These are phyloP conservation scores for Fusarium domesticum DNA, from an alignment of 2,329 filamentous ascomycete species.

Conservation along the genomic window DNA sequence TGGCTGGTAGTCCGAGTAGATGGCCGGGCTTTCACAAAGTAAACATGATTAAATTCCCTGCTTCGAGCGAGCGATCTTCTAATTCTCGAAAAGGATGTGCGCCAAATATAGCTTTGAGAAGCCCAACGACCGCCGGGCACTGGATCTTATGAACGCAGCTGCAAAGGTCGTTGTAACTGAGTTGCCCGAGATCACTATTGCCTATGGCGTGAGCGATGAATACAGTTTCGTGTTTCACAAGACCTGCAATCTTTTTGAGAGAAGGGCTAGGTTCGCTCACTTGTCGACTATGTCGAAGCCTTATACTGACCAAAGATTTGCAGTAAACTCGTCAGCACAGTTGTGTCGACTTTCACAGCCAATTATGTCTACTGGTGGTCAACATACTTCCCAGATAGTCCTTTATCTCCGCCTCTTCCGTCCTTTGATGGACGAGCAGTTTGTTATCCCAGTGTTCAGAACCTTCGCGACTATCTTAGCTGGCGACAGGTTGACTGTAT, in stretches of 20 bases:
- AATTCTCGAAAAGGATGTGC: conserved; percentile 60
- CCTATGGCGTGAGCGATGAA: conserved; percentile 93
- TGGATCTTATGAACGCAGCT: conserved; percentile 92
- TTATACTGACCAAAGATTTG: conserved; percentile 9
- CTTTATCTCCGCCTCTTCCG: conserved; percentile 71
- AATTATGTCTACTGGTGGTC: conserved; percentile 85
- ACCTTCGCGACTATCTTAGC: conserved; percentile 90
- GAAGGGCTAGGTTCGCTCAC: conserved; percentile 66
- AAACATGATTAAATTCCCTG: too few relatives aligned
- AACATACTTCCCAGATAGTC: conserved; percentile 67
- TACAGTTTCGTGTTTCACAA: conserved; percentile 93
- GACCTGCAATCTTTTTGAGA: conserved; percentile 76
- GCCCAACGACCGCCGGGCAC: conserved; percentile 82
- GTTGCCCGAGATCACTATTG: conserved; percentile 79
- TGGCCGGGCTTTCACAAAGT: conserved; percentile 94
- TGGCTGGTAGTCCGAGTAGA: conserved; percentile 96
- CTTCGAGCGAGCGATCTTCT: too few relatives aligned
- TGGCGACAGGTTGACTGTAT: conserved; percentile 96
- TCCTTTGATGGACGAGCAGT: conserved; percentile 93
- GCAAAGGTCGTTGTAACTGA: conserved; percentile 82
- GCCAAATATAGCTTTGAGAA: conserved; percentile 82
- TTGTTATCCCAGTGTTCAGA: conserved; percentile 77
- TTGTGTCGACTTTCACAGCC: conserved; percentile 90
- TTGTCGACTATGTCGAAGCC: not conserved
- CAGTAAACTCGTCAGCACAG: conserved; percentile 86